Evolutionary conservation across 768 basidiomycete genomes (phyloP), one percentile per base, ranked within the genome.

Genomic region (Boletus vinaceobasis): DNA sequence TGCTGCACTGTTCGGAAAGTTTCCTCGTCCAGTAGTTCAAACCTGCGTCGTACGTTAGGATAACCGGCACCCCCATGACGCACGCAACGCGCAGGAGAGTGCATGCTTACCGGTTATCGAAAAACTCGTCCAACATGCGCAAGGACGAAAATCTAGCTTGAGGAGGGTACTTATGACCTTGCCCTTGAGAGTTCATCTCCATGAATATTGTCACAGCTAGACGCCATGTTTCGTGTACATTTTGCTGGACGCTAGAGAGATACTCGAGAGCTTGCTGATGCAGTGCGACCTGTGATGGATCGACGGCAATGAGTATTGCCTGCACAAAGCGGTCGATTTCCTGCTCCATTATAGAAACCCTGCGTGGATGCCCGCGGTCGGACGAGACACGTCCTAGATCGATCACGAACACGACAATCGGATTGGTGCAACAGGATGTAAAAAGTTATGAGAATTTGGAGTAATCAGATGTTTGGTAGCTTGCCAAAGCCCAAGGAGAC

Each of bases 261-360:
- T 89, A 98, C 52, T 87, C 84, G 61, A 97, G 77, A 33, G 95
- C 95, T 70, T 95, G 87, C 55, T 86, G 87, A 72, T 94, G 90
- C 33, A 96, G 73, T 27, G 80, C 69, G 52, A 75, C 76, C 70
- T 86, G 88, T 14, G 77, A 74, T 50, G 87, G 88, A 75, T 93
- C 87, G 56, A 88, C 88, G 48, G 93, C 94, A 74, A 96, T 87
- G 67, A 81, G 75, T 72, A 95, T 93, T 45, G 94, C 94, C 73
- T 87, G 88, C 17, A 89, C 84, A 59, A 90, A 77, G 68, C 83
- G 87, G 61, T 87, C 82, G 63, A 87, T 77, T 74, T 88, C 84
- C 65, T 82, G 84, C 36, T 90, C 86, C 90, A 90, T 90, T 35
- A 65, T 52, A 48, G 45, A 52, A 55, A 59, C 46, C 39, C 42